Base-by-base conservation (phyloP, 441 rosid genomes). In the Lepidium campestre region DNA sequence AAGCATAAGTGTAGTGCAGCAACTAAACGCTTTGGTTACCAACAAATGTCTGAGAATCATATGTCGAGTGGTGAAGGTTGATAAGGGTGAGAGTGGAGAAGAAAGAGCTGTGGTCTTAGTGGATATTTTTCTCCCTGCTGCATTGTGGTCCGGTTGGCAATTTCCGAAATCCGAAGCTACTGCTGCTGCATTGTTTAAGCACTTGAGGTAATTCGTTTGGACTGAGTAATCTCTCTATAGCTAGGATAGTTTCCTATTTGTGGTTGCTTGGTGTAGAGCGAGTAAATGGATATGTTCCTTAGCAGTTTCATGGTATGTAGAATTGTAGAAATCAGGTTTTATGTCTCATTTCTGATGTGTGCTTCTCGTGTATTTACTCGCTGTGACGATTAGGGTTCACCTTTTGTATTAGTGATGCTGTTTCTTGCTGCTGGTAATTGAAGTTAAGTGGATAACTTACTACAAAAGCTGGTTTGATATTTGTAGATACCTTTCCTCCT, bases 71-170 rank as follows among this genome's bases (percentile, higher is more conserved):
- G 59, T 87, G 48, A 71, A 68, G 34, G 73, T 65, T 58, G 83
- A 61, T 47, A 77, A 62, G 20, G 50, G 78, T 5, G 80, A 67
- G 9, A 34, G 25, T 37, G 77, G 61, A 45, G 85, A 81, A 54
- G 80, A 68, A 8, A 83, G 92, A 71, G 90, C 75, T 10, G 82
- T 81, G 29, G 86, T 86, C 54, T 77, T 93, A 49, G 91, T 90
- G 18, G 98, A 93, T 71, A 90, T 88, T 14, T 85, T 77, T 63
- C 57, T 93, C 53, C 94, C 87, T 13, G 18, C 85, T 65, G 85
- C 76, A 13, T 45, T 85, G 65, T 90, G 92, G 94, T 67, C 82
- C 5, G 94, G 91, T 3, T 87, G 96, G 96, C 97, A 90, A 80
- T 88, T 93, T 63, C 93, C 97, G 0, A 82, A 73, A 61, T 83